phyloP scores from a whole-genome alignment of 2,329 filamentous ascomycete species.

The Ceratocystis harringtonii region DNA sequence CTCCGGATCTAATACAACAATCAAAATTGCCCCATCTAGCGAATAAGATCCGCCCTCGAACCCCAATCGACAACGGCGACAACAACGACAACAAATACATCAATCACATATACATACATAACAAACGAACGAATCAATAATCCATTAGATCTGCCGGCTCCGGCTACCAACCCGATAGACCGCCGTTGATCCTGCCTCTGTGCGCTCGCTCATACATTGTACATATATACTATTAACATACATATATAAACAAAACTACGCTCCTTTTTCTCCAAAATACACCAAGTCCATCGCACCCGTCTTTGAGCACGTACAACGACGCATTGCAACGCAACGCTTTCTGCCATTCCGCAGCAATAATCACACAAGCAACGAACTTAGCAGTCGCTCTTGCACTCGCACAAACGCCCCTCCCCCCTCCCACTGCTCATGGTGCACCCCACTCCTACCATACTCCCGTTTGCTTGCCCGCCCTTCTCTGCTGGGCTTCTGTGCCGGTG shows the following conservation, averaged over 20 bases:
- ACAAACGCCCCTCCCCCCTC: neutral
- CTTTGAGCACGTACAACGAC: too few relatives aligned
- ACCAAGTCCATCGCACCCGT: too few relatives aligned
- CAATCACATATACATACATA: too few relatives aligned
- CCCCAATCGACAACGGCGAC: neutral
- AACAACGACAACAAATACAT: neutral
- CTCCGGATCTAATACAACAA: neutral
- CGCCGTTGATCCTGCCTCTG: neutral
- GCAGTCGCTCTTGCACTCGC: neutral
- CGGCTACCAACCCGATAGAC: neutral
- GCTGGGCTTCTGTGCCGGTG: neutral
- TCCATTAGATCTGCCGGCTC: neutral
- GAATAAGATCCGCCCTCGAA: neutral
- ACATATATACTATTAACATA: neutral
- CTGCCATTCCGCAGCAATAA: neutral
- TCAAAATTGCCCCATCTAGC: neutral
- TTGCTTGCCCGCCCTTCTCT: neutral
- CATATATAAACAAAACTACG: neutral
- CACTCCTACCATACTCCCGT: neutral
- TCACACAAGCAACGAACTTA: neutral
- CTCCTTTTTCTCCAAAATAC: neutral
- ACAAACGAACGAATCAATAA: neutral
- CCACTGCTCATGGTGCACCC: neutral
- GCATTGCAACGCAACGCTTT: neutral
- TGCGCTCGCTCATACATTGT: neutral